Base-by-base conservation (phyloP, 176 grass and related monocot genomes). In the Raddia distichophylla region DNA sequence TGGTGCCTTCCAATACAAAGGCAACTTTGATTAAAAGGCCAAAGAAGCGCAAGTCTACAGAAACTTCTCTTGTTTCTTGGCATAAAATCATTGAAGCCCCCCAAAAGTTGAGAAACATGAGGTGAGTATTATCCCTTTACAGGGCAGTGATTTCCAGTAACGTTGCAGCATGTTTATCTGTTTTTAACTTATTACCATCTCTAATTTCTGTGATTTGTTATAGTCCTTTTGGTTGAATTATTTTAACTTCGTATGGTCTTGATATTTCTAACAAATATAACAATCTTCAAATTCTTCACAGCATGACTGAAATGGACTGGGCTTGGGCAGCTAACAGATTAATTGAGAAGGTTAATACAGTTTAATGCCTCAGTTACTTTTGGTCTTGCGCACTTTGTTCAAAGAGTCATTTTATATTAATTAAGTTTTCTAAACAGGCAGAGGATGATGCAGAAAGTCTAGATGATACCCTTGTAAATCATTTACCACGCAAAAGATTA, bases 301-400 rank as follows among this genome's bases (percentile, higher is more conserved):
- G 95, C 74, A 67, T 84, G 42, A 80, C 20, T 4, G 95, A 95
- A 71, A 70, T 91, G 75, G 88, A 91, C 62, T 98, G 95, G 95
- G 90, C 92, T 85, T 91, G 86, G 70, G 83, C 90, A 89, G 80
- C 88, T 72, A 93, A 91, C 86, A 89, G 95, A 83, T 83, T 98
- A 87, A 87, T 89, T 42, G 93, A 98, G 82, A 98, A 98, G 95
- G 95, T 98, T 71, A 60, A 44, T 85, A 77, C 61, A 45, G n/a
- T 64, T 81, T 20, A 82, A 33, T 77, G 10, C 77, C 60, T 69
- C 55, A 62, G 37, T 17, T 84, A 56, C 12, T 69, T 74, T 66
- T 9, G 13, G 15, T 82, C 61, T 89, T 86, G 18, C 19, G 15
- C 11, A 81, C 64, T 69, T 82, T 18, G 34, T 86, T 78, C 47